Evolutionary conservation across 768 basidiomycete genomes (phyloP), one percentile per base, ranked within the genome.

Genomic region (Zangia roseola): DNA sequence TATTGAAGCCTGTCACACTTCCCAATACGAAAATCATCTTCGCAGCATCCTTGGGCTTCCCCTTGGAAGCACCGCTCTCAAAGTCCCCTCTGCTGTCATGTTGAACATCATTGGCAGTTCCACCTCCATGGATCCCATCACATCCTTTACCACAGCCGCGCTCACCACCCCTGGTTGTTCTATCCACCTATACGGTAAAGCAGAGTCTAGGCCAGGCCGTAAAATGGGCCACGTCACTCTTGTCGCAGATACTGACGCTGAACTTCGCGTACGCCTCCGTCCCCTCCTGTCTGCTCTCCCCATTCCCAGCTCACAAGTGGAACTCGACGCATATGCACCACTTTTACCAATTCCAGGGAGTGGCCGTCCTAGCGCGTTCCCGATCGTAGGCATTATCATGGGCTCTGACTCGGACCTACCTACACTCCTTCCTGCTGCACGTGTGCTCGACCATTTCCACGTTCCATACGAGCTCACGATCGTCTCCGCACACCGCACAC

Each of bases 171-270:
- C 88, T 0, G 95, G 97, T 3, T 85, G 89, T 0, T 77, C 78
- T 12, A 79, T 91, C 6, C 97, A 99, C 61, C 77, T 97, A 6
- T 99, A 98, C 63, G 97, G 95, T n/a, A 99, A 99, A 69, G 71
- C 81, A 10, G 90, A 89, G 54, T 90, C 83, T 61, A 78, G 94
- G 28, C 88, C 85, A 56, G 94, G 94, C 10, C 76, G 97, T 46
- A 99, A 99, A 71, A 97, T 98, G 94, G 97, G 97, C 0, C 97
- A 98, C 65, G 83, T 97, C 62, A 98, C 94, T 17, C 58, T 98
- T 50, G 86, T 92, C 13, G 94, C 87, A 2, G 69, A 80, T 33
- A 88, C 84, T 1, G 94, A 97, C 55, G 86, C 90, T 2, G 77
- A 86, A 47, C 74, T 93, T 2, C 77, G 80, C 41, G 58, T 62